A percentile compares a stretch with the other conserved stretches of the same genome.
phyloP scores from a whole-genome alignment of 2,329 filamentous ascomycete species.

The Zymoseptoria crescenta region DNA sequence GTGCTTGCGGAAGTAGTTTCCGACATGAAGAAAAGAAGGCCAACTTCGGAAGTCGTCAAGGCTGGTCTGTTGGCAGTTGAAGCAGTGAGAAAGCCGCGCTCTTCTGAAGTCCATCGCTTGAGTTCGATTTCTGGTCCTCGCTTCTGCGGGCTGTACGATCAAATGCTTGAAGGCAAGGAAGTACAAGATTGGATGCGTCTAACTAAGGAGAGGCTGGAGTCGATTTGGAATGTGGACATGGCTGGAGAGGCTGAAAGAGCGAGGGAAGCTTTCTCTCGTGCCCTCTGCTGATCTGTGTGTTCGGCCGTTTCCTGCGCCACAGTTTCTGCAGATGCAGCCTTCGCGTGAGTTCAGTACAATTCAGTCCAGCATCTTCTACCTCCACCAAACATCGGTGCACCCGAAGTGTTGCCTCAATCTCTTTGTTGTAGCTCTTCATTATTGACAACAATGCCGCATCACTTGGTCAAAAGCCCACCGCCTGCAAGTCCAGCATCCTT shows the following conservation, averaged over 20 bases:
- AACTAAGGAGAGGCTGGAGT: conserved; percentile 14
- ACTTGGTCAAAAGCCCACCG: background rate
- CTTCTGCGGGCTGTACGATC: conserved; percentile 13
- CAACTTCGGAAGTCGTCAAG: conserved; percentile 3
- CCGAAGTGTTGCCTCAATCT: background rate
- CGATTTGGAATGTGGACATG: conserved; percentile 22
- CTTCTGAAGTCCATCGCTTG: conserved; percentile 10
- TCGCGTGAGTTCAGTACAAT: too few species aligned
- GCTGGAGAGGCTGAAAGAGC: conserved; percentile 17
- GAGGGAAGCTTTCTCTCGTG: background rate
- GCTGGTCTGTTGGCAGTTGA: conserved; percentile 18
- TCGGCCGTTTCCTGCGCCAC: background rate
- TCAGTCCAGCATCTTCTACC: too few species aligned
- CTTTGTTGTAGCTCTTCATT: too few species aligned
- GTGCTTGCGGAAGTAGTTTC: conserved; percentile 24
- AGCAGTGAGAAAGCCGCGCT: conserved; percentile 13
- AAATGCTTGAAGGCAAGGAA: conserved; percentile 12
- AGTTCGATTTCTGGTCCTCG: conserved; percentile 12
- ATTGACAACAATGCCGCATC: background rate
- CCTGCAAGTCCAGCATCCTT: conserved; percentile 42
- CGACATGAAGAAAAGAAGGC: background rate
- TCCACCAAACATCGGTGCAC: background rate
- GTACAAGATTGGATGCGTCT: conserved; percentile 13
- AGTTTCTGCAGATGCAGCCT: background rate
- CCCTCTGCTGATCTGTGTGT: background rate